Percentiles rank a stretch among this genome's conserved stretches.
Evolutionary conservation across 2,329 filamentous ascomycete species (phyloP).

Genomic region (Malbranchea zuffiana): DNA sequence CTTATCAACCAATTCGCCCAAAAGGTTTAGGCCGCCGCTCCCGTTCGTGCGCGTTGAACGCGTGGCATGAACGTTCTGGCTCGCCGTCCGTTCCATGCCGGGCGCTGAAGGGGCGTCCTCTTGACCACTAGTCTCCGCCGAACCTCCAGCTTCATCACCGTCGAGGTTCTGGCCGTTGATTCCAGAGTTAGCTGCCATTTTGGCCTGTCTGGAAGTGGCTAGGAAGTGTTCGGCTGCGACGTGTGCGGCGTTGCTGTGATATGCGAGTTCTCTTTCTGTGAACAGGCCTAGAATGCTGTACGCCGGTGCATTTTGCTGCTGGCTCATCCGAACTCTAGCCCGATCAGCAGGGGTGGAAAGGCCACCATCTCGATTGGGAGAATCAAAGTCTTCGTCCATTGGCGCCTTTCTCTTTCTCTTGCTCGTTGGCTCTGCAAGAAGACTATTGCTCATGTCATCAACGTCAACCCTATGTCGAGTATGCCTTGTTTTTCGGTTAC

Average conservation of each 20-base stretch:
- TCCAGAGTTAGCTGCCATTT: slow-evolving; percentile 30
- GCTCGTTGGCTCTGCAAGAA: slow-evolving; percentile 38
- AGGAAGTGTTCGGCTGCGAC: slow-evolving; percentile 49
- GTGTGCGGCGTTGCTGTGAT: slow-evolving; percentile 51
- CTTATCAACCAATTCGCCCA: slow-evolving; percentile 46
- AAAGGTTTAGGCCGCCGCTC: slow-evolving; percentile 43
- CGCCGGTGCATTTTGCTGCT: slow-evolving; percentile 47
- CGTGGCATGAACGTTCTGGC: slow-evolving; percentile 46
- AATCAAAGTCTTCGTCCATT: slow-evolving; percentile 48
- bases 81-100: slow-evolving; percentile 52
- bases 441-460: slow-evolving; percentile 42
- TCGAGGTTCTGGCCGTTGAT: slow-evolving; percentile 34
- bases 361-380: slow-evolving; percentile 43
- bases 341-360: slow-evolving; percentile 41
- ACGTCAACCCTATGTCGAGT: slow-evolving; percentile 46
- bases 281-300: slow-evolving; percentile 56
- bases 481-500: slow-evolving; percentile 52
- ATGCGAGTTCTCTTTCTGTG: slow-evolving; percentile 54
- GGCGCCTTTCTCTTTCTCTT: slow-evolving; percentile 49
- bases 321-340: slow-evolving; percentile 42
- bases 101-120: slow-evolving; percentile 36
- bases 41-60: slow-evolving; percentile 43
- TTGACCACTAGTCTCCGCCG: slow-evolving; percentile 28
- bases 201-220: slow-evolving; percentile 42
- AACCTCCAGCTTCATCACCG: slow-evolving; percentile 26